phyloP scores from a whole-genome alignment of 352 stramenopile species.

The Hyaloperonospora brassicae region DNA sequence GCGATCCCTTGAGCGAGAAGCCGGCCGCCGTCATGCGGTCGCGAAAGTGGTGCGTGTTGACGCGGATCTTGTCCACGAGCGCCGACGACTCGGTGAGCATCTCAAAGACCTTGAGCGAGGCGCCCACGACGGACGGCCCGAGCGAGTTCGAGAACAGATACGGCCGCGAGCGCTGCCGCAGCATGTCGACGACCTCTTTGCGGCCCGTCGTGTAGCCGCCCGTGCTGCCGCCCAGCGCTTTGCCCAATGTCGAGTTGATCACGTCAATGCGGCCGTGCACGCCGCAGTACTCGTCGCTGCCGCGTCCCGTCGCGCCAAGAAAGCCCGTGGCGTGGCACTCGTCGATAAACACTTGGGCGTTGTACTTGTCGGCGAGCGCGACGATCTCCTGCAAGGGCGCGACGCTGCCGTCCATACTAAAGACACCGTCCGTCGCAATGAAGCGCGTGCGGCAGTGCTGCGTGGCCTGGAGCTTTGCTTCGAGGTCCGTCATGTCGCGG shows the following conservation, averaged over 20 bases:
- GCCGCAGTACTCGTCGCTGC: slow-evolving; percentile 88
- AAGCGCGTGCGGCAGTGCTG: slow-evolving; percentile 87
- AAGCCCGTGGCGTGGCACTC: slow-evolving; percentile 93
- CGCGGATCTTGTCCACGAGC: slow-evolving; percentile 81
- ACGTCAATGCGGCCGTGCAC: slow-evolving; percentile 87
- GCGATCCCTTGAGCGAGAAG: slow-evolving; percentile 84
- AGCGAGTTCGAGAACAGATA: slow-evolving; percentile 94
- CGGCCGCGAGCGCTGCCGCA: slow-evolving; percentile 85
- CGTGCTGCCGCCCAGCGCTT: slow-evolving; percentile 88
- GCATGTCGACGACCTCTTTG: slow-evolving; percentile 87
- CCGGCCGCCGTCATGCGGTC: slow-evolving; percentile 86
- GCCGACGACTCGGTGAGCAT: slow-evolving; percentile 85
- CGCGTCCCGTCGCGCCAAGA: slow-evolving; percentile 86
- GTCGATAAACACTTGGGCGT: slow-evolving; percentile 90
- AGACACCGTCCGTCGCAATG: slow-evolving; percentile 92
- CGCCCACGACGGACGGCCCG: slow-evolving; percentile 87
- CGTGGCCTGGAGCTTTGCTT: slow-evolving; percentile 83
- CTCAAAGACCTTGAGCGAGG: slow-evolving; percentile 90
- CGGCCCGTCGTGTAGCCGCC: slow-evolving; percentile 89
- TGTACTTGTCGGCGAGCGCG: slow-evolving; percentile 87
- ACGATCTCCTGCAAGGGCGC: slow-evolving; percentile 87
- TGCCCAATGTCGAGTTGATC: slow-evolving; percentile 93
- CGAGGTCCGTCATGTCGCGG: slow-evolving; percentile 88
- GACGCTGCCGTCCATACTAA: slow-evolving; percentile 93
- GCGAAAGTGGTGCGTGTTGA: slow-evolving; percentile 89